Conservation (phyloP, 441 rosid genomes). For the Eruca vesicaria region DNA sequence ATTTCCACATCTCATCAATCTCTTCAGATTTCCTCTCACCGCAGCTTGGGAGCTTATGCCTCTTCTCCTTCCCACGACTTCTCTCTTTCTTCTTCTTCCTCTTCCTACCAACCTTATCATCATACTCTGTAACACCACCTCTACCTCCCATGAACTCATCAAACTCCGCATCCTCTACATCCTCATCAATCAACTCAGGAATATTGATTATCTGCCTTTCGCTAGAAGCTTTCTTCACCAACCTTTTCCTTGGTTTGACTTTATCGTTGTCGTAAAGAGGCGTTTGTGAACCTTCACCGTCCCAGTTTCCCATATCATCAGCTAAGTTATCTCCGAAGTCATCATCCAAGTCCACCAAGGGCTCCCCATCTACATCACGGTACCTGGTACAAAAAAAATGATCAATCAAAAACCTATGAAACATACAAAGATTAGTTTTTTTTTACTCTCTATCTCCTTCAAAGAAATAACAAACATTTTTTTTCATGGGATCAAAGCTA, state of each 20-base stretch:
- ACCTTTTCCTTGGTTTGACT: constrained; percentile 74
- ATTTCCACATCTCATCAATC: constrained; percentile 90
- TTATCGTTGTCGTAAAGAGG: constrained; percentile 68
- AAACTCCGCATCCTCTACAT: constrained; percentile 42
- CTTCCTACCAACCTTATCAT: constrained; percentile 47
- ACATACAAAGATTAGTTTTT: background rate
- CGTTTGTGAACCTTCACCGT: constrained; percentile 55
- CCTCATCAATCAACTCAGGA: constrained; percentile 65
- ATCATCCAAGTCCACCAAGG: constrained; percentile 81
- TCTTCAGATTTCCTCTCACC: constrained; percentile 54
- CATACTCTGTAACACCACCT: constrained; percentile 42
- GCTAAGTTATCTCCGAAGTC: constrained; percentile 64
- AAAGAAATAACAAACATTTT: too few relatives aligned
- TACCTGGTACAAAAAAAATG: constrained; percentile 41
- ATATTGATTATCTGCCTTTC: constrained; percentile 33
- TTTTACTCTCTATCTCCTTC: too few relatives aligned
- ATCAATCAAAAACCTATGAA: background rate
- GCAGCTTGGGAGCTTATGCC: constrained; percentile 37
- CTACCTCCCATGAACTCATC: constrained; percentile 39
- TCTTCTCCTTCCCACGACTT: constrained; percentile 53
- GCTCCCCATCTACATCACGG: constrained; percentile 94
- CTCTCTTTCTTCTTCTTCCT: constrained; percentile 53
- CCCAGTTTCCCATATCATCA: constrained; percentile 66
- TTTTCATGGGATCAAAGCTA: too few relatives aligned
- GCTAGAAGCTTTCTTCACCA: constrained; percentile 68